phyloP scores from a whole-genome alignment of 1,139 yeast genomes.

The Blastobotrys petasosporus region DNA sequence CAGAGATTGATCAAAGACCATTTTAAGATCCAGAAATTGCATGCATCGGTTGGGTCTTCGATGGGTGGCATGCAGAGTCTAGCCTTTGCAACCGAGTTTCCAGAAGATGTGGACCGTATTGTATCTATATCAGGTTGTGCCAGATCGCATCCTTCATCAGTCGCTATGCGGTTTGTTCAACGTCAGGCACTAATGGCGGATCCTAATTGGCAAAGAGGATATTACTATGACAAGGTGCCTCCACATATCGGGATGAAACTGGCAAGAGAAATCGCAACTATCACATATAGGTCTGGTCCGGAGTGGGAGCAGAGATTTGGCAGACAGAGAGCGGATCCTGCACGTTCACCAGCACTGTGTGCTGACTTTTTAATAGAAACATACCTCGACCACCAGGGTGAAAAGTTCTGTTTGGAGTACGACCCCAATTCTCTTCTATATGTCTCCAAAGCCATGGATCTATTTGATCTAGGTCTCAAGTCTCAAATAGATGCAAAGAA shows the following conservation, averaged over 20 bases:
- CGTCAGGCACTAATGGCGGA: constrained; percentile 92
- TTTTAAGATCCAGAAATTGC: constrained; percentile 56
- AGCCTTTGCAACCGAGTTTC: constrained; percentile 81
- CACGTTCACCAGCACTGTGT: constrained; percentile 76
- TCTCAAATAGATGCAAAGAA: constrained; percentile 42
- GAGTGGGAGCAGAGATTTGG: constrained; percentile 96
- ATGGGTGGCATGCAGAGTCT: constrained; percentile 98
- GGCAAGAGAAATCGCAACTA: constrained; percentile 89
- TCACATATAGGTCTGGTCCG: constrained; percentile 91
- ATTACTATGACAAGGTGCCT: constrained; percentile 69
- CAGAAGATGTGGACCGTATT: constrained; percentile 64
- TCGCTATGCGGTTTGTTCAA: constrained; percentile 89
- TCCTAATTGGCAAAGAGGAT: constrained; percentile 91
- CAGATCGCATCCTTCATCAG: constrained; percentile 86
- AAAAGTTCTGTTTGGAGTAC: constrained; percentile 83
- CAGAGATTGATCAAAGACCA: constrained; percentile 56
- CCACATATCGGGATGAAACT: constrained; percentile 95
- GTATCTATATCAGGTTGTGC: constrained; percentile 88
- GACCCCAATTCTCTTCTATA: constrained; percentile 87
- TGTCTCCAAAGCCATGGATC: constrained; percentile 89
- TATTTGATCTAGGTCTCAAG: constrained; percentile 68
- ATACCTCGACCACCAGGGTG: constrained; percentile 90
- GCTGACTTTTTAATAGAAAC: constrained; percentile 92
- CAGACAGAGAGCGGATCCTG: constrained; percentile 77
- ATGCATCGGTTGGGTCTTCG: constrained; percentile 84